phyloP scores from a whole-genome alignment of 2,329 filamentous ascomycete genomes.

The Aspergillus aculeatus region DNA sequence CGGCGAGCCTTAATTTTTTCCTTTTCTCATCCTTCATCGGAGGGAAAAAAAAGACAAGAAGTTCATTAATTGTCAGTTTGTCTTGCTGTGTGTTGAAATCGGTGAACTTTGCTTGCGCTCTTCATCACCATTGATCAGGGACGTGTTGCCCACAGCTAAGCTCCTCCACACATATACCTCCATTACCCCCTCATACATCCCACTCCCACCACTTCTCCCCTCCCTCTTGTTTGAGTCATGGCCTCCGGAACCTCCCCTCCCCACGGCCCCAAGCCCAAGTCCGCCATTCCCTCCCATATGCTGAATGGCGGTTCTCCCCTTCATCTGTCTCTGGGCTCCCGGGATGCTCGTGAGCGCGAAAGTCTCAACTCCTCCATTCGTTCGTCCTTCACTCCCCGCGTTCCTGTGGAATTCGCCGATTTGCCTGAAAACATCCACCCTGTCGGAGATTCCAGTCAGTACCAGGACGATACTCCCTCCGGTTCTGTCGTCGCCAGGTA shows the following conservation, averaged over 20 bases:
- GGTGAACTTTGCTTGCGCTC: background rate
- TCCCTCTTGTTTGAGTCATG: slow-evolving; percentile 48
- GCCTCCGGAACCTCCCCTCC: slow-evolving; percentile 44
- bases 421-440: slow-evolving; percentile 18
- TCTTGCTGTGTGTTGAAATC: background rate
- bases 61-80: background rate
- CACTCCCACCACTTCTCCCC: background rate
- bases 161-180: background rate
- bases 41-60: background rate
- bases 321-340: slow-evolving; percentile 47
- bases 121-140: background rate
- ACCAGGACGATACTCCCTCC: slow-evolving; percentile 19
- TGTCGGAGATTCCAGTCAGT: slow-evolving; percentile 19
- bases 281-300: slow-evolving; percentile 57
- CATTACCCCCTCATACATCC: background rate
- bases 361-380: slow-evolving; percentile 59
- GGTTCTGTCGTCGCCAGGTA: slow-evolving; percentile 28
- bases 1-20: background rate
- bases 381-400: slow-evolving; percentile 52
- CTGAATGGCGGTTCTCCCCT: slow-evolving; percentile 56
- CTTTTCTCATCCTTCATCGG: background rate
- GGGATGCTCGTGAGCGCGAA: slow-evolving; percentile 57
- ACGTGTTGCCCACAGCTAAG: background rate
- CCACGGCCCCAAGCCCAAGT: slow-evolving; percentile 48
- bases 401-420: slow-evolving; percentile 31